Percentiles rank a stretch among this genome's conserved stretches.
Evolutionary conservation across 805 yeast species (phyloP).

Genomic region (Geotrichum ghanense): DNA sequence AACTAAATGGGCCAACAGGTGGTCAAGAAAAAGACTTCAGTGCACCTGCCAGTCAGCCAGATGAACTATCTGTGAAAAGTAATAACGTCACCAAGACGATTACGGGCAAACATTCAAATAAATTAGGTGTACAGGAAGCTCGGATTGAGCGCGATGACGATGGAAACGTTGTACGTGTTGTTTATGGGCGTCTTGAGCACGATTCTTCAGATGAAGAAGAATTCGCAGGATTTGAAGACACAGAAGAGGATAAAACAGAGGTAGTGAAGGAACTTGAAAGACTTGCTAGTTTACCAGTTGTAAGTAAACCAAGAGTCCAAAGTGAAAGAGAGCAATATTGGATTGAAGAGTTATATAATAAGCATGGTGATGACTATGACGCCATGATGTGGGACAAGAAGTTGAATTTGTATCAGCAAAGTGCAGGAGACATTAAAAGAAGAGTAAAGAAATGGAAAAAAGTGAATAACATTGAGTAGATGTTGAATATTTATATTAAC

Average conservation of each 20-base stretch:
- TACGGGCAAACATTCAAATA: conserved; percentile 2
- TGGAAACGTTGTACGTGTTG: conserved; percentile 54
- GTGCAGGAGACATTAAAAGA: conserved; percentile 71
- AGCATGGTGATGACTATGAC: conserved; percentile 79
- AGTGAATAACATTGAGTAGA: conserved; percentile 26
- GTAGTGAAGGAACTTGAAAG: conserved; percentile 64
- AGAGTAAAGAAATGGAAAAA: conserved; percentile 64
- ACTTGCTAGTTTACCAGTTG: conserved; percentile 32
- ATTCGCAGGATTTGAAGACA: conserved; percentile 18
- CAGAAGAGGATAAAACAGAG: conserved; percentile 29
- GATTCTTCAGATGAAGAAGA: conserved; percentile 13
- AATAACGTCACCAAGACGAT: conserved; percentile 38
- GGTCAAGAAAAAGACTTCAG: conserved; percentile 55
- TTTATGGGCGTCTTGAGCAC: conserved; percentile 47
- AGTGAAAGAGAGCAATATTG: conserved; percentile 69
- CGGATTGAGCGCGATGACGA: conserved; percentile 58
- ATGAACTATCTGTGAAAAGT: conserved; percentile 18
- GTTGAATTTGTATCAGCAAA: conserved; percentile 70
- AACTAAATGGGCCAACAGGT: conserved; percentile 61
- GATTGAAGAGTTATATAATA: conserved; percentile 50
- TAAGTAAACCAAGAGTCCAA: conserved; percentile 41
- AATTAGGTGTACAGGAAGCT: conserved; percentile 34
- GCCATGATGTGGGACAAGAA: conserved; percentile 90
- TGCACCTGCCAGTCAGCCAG: conserved; percentile 23
- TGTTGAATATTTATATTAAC: background rate